These are phyloP conservation scores for Chlorencoelia australis DNA, from an alignment of 2,329 filamentous ascomycete species.

Conservation along the genomic window DNA sequence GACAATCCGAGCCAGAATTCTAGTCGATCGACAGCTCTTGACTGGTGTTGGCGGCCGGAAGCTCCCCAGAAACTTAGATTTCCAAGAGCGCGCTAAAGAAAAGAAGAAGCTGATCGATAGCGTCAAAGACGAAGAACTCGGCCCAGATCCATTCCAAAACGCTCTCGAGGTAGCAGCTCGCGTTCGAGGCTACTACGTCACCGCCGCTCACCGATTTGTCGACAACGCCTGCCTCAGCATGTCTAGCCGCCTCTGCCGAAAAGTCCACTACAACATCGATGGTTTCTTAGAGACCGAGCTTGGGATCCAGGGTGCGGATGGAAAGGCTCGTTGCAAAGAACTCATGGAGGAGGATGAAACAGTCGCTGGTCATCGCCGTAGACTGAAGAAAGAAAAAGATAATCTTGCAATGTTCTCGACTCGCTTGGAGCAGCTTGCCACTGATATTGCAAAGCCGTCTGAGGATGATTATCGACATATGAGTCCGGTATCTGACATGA, in stretches of 20 bases:
- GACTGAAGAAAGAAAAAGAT: not conserved
- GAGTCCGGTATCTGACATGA: no score
- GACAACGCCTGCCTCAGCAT: constrained; percentile 32
- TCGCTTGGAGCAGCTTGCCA: not conserved
- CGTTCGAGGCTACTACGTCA: constrained; percentile 58
- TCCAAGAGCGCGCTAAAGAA: no score
- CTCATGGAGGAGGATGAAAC: not conserved
- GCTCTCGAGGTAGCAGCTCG: constrained; percentile 55
- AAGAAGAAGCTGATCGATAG: not conserved
- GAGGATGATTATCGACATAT: no score
- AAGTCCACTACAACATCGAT: constrained; percentile 5
- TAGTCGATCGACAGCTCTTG: constrained; percentile 14
- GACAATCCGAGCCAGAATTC: constrained; percentile 37
- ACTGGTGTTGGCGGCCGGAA: no score
- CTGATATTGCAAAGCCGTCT: not conserved
- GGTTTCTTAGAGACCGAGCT: constrained; percentile 10
- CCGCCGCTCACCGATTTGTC: constrained; percentile 54
- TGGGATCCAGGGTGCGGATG: constrained; percentile 4
- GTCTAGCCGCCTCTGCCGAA: constrained; percentile 7
- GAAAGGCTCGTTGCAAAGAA: constrained; percentile 5
- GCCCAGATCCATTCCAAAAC: constrained; percentile 44
- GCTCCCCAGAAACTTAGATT: no score
- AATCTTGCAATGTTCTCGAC: not conserved
- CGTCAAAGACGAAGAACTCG: constrained; percentile 31
- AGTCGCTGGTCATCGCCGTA: not conserved